Percentiles rank a stretch among this genome's conserved stretches.
Evolutionary conservation across 2,329 filamentous ascomycete genomes (phyloP).

Genomic region (Ophiostoma ips): DNA sequence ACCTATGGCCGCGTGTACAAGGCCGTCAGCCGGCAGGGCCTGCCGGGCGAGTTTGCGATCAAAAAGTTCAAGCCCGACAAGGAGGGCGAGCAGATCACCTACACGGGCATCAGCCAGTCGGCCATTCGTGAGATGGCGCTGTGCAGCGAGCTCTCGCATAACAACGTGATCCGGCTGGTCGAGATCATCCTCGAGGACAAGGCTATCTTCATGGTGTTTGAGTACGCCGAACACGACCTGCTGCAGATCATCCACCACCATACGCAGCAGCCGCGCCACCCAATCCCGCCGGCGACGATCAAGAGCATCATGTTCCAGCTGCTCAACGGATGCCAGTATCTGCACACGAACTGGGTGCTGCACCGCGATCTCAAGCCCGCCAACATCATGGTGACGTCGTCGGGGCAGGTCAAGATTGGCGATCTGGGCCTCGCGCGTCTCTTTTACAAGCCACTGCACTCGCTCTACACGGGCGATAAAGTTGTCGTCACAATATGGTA

Average conservation of each 20-base stretch:
- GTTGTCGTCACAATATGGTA: slow-evolving; percentile 99
- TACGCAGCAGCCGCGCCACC: slow-evolving; percentile 72
- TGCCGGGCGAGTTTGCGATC: slow-evolving; percentile 81
- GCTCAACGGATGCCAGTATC: slow-evolving; percentile 83
- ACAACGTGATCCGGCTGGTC: slow-evolving; percentile 78
- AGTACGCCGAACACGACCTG: slow-evolving; percentile 94
- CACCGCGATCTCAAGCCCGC: slow-evolving; percentile 95
- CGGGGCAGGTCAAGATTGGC: slow-evolving; percentile 84
- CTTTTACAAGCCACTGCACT: slow-evolving; percentile 87
- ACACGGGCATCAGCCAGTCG: slow-evolving; percentile 95
- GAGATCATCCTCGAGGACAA: slow-evolving; percentile 98
- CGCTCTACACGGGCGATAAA: slow-evolving; percentile 86
- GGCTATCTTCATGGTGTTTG: slow-evolving; percentile 99
- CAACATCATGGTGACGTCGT: slow-evolving; percentile 95
- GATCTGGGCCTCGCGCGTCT: slow-evolving; percentile 84
- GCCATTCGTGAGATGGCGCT: slow-evolving; percentile 95
- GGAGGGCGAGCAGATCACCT: slow-evolving; percentile 85
- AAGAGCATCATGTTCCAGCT: slow-evolving; percentile 94
- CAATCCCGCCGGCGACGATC: slow-evolving; percentile 77
- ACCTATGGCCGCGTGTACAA: slow-evolving; percentile 99
- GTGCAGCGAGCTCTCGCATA: slow-evolving; percentile 79
- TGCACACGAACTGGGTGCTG: slow-evolving; percentile 93
- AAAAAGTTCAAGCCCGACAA: slow-evolving; percentile 99
- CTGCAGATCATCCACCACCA: slow-evolving; percentile 98
- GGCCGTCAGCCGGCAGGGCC: slow-evolving; percentile 60